phyloP scores from a whole-genome alignment of 2,329 filamentous ascomycete species.

The Talaromyces sp. region DNA sequence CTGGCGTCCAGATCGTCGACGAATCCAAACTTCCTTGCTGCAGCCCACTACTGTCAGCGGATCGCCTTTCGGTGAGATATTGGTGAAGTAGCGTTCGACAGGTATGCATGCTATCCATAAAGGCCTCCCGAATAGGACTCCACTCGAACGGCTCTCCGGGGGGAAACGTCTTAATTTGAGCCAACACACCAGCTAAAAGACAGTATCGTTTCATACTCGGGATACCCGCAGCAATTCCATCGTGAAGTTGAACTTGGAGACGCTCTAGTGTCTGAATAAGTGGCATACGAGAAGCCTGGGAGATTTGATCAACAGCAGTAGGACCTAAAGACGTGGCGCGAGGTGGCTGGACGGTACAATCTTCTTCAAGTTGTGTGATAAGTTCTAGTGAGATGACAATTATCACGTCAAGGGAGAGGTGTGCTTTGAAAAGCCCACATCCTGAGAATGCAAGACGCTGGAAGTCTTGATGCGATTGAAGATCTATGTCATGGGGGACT shows the following conservation, averaged over 20 bases:
- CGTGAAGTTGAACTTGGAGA: slow-evolving; percentile 9
- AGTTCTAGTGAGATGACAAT: slow-evolving; percentile 17
- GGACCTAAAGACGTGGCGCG: not conserved
- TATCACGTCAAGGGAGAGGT: slow-evolving; percentile 18
- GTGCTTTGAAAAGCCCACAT: slow-evolving; percentile 17
- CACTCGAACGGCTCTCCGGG: slow-evolving; percentile 3
- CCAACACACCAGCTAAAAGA: slow-evolving; percentile 13
- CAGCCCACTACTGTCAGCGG: not conserved
- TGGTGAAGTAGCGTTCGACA: slow-evolving; percentile 13
- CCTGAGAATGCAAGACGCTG: slow-evolving; percentile 19
- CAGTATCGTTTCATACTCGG: slow-evolving; percentile 22
- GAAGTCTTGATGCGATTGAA: slow-evolving; percentile 13
- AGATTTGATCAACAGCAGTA: slow-evolving; percentile 8
- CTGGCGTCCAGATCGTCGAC: slow-evolving; percentile 14
- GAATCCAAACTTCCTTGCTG: not conserved
- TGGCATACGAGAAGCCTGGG: slow-evolving; percentile 6
- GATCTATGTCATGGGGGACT: not conserved
- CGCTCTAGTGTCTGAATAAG: slow-evolving; percentile 12
- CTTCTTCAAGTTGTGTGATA: slow-evolving; percentile 21
- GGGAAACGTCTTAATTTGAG: slow-evolving; percentile 9
- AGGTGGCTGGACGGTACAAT: slow-evolving; percentile 5
- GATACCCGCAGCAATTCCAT: slow-evolving; percentile 14
- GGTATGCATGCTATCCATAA: slow-evolving; percentile 12
- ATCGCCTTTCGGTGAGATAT: slow-evolving; percentile 3
- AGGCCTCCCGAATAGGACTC: slow-evolving; percentile 8